Evolutionary conservation across 2,329 filamentous ascomycete genomes (phyloP).

Genomic region (Aspergillus novofumigatus): DNA sequence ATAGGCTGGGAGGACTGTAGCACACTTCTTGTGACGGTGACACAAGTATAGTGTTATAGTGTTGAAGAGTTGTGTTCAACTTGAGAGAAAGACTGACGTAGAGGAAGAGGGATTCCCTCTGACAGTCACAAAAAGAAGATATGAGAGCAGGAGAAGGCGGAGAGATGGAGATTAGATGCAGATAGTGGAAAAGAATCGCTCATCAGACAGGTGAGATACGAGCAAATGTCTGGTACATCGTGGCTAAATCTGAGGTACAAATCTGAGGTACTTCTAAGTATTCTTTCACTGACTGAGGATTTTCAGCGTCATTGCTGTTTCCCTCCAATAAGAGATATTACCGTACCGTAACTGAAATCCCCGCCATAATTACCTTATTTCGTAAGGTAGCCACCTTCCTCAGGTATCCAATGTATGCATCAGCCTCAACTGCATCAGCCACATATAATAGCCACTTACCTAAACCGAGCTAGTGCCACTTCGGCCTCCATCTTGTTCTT

Average conservation of each 20-base stretch:
- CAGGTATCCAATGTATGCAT: no score
- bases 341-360: neutral
- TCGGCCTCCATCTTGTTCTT: constrained; percentile 18
- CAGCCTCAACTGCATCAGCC: constrained; percentile 14
- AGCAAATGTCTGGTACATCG: neutral
- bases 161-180: neutral
- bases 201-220: neutral
- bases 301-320: neutral
- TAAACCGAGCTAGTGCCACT: constrained; percentile 14
- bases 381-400: no score
- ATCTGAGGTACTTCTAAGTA: neutral
- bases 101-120: neutral
- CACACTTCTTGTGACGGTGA: constrained; percentile 1
- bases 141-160: neutral
- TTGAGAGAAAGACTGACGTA: neutral
- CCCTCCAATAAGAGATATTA: neutral
- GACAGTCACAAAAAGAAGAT: neutral
- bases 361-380: no score
- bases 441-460: constrained; percentile 8
- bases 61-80: constrained; percentile 1
- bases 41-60: neutral
- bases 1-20: neutral
- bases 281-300: neutral
- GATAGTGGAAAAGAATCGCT: neutral
- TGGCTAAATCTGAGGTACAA: neutral